phyloP scores from a whole-genome alignment of 176 grass and related monocot genomes.

The bread wheat (Triticum aestivum) region IWGSC_CS_RefSeq_v2.1 NC_057802.1:126035398-126035897 shows the following conservation, averaged over 20 bases:
- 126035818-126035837: conserved; percentile 75
- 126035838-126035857: conserved; percentile 84
- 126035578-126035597: conserved; percentile 48
- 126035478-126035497: conserved; percentile 35
- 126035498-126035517: not conserved
- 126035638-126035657: conserved; percentile 44
- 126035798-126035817: conserved; percentile 58
- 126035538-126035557: conserved; percentile 60
- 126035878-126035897: conserved; percentile 66
- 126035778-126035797: conserved; percentile 68
- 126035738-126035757: conserved; percentile 36
- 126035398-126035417: conserved; percentile 50
- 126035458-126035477: not conserved
- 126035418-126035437: conserved; percentile 37
- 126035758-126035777: conserved; percentile 58
- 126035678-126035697: conserved; percentile 7
- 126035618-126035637: conserved; percentile 46
- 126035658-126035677: conserved; percentile 43
- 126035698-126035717: conserved; percentile 17
- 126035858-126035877: conserved; percentile 66
- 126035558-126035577: conserved; percentile 64
- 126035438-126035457: not conserved
- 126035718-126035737: conserved; percentile 30
- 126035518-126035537: conserved; percentile 42
- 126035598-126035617: conserved; percentile 32